Evolutionary conservation across 139 green algal genomes (phyloP).

Genomic region (Monoraphidium neglectum): DNA sequence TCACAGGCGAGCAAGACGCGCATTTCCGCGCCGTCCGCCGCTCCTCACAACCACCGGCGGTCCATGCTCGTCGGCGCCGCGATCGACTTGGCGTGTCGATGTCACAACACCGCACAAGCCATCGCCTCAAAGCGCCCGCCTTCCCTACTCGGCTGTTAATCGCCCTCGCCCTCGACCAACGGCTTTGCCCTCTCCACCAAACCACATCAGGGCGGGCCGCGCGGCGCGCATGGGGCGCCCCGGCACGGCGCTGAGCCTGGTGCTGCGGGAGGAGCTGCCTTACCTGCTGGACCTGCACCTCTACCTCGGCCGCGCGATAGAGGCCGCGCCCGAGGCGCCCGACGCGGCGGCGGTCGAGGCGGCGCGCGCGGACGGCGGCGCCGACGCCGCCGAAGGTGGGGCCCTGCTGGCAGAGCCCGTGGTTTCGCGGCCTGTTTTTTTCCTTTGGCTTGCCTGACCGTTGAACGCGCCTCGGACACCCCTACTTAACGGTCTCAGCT

Average conservation of each 20-base stretch:
- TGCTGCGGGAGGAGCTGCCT: slow-evolving; percentile 79
- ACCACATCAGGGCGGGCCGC: slow-evolving; percentile 62
- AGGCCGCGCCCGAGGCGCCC: slow-evolving; percentile 8
- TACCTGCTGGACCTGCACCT: slow-evolving; percentile 97
- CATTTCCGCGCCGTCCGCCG: too few species aligned
- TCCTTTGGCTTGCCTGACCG: too few species aligned
- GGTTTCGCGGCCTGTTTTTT: neutral
- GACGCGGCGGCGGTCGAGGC: slow-evolving; percentile 9
- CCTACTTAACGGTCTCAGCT: too few species aligned
- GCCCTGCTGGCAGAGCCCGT: neutral
- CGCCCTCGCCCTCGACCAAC: too few species aligned
- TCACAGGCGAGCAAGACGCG: slow-evolving; percentile 68
- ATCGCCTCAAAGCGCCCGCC: too few species aligned
- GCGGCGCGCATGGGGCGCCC: slow-evolving; percentile 68
- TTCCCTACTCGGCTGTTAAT: too few species aligned
- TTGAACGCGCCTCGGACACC: too few species aligned
- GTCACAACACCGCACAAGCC: too few species aligned
- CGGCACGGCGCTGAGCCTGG: slow-evolving; percentile 74
- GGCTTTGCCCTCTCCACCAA: slow-evolving; percentile 16
- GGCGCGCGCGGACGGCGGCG: neutral
- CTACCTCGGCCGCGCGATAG: slow-evolving; percentile 75
- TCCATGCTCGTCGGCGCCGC: too few species aligned
- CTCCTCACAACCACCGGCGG: too few species aligned
- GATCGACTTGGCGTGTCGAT: too few species aligned
- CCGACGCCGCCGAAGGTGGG: neutral